These are phyloP conservation scores for Boletus fagicola DNA, from an alignment of 768 basidiomycete genomes.

Conservation along the genomic window DNA sequence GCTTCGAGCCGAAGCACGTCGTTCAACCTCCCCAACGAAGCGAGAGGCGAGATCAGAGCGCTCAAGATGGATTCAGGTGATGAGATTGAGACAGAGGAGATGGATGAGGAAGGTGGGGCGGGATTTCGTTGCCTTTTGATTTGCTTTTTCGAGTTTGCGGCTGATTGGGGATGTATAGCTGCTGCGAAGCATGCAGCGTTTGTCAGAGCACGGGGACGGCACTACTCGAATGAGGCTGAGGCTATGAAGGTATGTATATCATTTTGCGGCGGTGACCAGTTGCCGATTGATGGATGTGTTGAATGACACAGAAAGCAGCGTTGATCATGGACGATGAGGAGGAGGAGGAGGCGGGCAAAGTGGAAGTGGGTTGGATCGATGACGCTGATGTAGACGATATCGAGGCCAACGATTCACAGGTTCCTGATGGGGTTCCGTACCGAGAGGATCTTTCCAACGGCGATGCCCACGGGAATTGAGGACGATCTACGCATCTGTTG, in stretches of 20 bases:
- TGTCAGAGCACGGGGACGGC: conserved; percentile 73
- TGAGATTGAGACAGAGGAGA: conserved; percentile 73
- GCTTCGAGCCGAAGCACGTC: conserved; percentile 79
- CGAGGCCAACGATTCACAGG: conserved; percentile 3
- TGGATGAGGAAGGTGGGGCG: conserved; percentile 81
- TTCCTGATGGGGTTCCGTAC: not conserved
- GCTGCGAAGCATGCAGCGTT: conserved; percentile 82
- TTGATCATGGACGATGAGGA: conserved; percentile 67
- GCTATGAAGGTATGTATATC: conserved; percentile 77
- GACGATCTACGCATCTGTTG: not conserved
- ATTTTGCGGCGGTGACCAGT: not conserved
- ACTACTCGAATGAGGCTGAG: conserved; percentile 89
- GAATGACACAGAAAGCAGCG: conserved; percentile 53
- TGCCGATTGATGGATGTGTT: not conserved
- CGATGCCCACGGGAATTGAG: conserved; percentile 19
- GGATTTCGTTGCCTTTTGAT: not conserved
- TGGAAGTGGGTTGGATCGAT: not conserved
- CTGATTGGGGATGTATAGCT: conserved; percentile 42
- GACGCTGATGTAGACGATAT: conserved; percentile 14
- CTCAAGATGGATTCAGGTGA: conserved; percentile 42
- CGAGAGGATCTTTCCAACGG: conserved; percentile 21
- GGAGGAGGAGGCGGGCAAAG: conserved; percentile 12
- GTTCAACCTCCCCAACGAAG: conserved; percentile 75
- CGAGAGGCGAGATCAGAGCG: conserved; percentile 55
- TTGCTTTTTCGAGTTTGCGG: not conserved